phyloP scores from a whole-genome alignment of 2,329 filamentous ascomycete species.

The Neurospora sp. region DNA sequence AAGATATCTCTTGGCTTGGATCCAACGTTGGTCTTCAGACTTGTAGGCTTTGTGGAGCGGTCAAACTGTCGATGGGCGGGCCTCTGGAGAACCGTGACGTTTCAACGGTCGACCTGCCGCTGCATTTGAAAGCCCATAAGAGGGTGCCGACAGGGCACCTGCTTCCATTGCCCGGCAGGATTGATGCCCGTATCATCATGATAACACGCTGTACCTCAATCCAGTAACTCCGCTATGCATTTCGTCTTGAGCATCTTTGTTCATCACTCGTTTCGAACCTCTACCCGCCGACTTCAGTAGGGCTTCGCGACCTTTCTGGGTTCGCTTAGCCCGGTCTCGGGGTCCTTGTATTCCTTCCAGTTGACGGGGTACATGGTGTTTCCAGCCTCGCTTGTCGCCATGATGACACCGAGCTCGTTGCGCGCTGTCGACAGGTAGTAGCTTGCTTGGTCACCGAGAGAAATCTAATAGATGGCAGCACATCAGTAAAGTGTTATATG shows the following conservation, averaged over 20 bases:
- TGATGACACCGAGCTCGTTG: slow-evolving; percentile 88
- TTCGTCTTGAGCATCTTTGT: not conserved
- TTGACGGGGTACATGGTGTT: slow-evolving; percentile 88
- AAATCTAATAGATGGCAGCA: slow-evolving; percentile 46
- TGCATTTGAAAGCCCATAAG: not conserved
- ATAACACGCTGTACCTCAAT: not conserved
- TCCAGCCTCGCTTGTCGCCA: slow-evolving; percentile 80
- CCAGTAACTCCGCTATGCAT: not conserved
- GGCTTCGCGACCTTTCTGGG: slow-evolving; percentile 89
- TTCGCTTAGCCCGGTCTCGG: slow-evolving; percentile 67
- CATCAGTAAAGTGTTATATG: not conserved
- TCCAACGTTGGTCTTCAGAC: not conserved
- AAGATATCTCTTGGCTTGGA: not conserved
- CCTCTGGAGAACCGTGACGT: not conserved
- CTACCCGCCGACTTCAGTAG: slow-evolving; percentile 43
- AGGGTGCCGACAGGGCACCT: not conserved
- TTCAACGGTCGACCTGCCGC: not conserved
- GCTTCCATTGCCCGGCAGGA: not conserved
- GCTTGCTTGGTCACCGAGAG: slow-evolving; percentile 83
- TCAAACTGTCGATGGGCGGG: not conserved
- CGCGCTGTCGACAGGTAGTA: slow-evolving; percentile 91
- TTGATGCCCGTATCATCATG: not conserved
- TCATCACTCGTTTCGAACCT: not conserved
- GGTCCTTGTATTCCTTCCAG: slow-evolving; percentile 92
- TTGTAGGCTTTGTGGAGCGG: not conserved